Conservation (phyloP, 2,329 filamentous ascomycete species). For the Lasiodiplodia sp. region DNA sequence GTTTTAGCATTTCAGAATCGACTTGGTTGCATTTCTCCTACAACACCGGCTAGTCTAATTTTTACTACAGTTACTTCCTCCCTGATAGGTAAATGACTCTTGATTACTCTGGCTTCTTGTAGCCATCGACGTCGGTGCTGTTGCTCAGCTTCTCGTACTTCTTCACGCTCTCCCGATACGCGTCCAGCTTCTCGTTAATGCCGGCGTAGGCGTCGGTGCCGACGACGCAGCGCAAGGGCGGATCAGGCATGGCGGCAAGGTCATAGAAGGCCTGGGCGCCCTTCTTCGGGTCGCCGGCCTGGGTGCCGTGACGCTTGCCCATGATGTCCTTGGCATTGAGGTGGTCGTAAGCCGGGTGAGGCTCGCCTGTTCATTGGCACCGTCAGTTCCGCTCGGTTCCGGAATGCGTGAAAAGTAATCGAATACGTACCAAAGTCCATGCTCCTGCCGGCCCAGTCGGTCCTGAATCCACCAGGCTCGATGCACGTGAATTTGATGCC, state of each 20-base stretch:
- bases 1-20: too few relatives aligned
- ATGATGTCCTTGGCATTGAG: conserved; percentile 53
- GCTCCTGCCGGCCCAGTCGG: conserved; percentile 55
- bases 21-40: too few relatives aligned
- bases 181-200: conserved; percentile 60
- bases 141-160: conserved; percentile 59
- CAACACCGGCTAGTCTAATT: too few relatives aligned
- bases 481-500: conserved; percentile 55
- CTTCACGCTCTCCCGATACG: conserved; percentile 56
- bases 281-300: conserved; percentile 60
- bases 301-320: conserved; percentile 50
- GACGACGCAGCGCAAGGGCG: conserved; percentile 60
- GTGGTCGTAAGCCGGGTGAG: conserved; percentile 56
- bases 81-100: too few relatives aligned
- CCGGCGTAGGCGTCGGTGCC: conserved; percentile 61
- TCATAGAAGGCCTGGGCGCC: conserved; percentile 62
- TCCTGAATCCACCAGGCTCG: conserved; percentile 56
- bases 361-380: background rate
- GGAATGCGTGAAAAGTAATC: background rate
- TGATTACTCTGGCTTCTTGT: conserved; percentile 35
- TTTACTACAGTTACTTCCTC: too few relatives aligned
- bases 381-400: background rate
- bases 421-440: conserved; percentile 43
- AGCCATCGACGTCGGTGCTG: conserved; percentile 56
- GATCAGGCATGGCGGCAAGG: conserved; percentile 59